These are phyloP conservation scores for Penicillium steckii DNA, from an alignment of 495 filamentous ascomycete species.

Conservation along the genomic window DNA sequence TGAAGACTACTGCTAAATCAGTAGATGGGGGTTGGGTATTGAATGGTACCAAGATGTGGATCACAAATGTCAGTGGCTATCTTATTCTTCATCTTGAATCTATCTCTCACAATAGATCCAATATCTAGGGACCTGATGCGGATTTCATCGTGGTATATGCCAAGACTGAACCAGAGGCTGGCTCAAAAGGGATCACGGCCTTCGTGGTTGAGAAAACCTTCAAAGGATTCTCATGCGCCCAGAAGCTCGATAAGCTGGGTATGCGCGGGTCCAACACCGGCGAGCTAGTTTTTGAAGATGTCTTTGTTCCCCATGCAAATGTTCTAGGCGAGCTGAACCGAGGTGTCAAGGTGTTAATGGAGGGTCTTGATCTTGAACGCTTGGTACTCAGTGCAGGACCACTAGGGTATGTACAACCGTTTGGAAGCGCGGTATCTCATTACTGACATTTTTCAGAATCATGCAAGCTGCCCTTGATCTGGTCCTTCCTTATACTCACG, in stretches of 20 bases:
- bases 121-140: slow-evolving; percentile 76
- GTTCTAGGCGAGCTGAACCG: slow-evolving; percentile 76
- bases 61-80: slow-evolving; percentile 71
- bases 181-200: slow-evolving; percentile 90
- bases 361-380: slow-evolving; percentile 90
- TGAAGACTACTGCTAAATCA: slow-evolving; percentile 79
- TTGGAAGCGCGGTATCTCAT: not conserved
- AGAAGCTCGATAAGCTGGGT: slow-evolving; percentile 96
- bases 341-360: slow-evolving; percentile 92
- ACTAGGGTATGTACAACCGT: slow-evolving; percentile 53
- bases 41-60: slow-evolving; percentile 99
- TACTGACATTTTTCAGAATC: slow-evolving; percentile 52
- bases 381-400: slow-evolving; percentile 91
- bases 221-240: slow-evolving; percentile 78
- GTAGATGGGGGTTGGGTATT: slow-evolving; percentile 85
- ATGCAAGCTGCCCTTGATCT: slow-evolving; percentile 93
- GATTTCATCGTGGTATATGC: slow-evolving; percentile 90
- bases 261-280: slow-evolving; percentile 98
- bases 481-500: slow-evolving; percentile 84
- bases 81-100: not conserved
- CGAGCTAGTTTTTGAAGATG: slow-evolving; percentile 87
- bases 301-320: slow-evolving; percentile 84
- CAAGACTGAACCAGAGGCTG: slow-evolving; percentile 80
- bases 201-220: slow-evolving; percentile 79
- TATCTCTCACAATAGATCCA: not conserved